These are phyloP conservation scores for Schwanniomyces pseudopolymorphus DNA, from an alignment of 805 yeast genomes.

Conservation along the genomic window DNA sequence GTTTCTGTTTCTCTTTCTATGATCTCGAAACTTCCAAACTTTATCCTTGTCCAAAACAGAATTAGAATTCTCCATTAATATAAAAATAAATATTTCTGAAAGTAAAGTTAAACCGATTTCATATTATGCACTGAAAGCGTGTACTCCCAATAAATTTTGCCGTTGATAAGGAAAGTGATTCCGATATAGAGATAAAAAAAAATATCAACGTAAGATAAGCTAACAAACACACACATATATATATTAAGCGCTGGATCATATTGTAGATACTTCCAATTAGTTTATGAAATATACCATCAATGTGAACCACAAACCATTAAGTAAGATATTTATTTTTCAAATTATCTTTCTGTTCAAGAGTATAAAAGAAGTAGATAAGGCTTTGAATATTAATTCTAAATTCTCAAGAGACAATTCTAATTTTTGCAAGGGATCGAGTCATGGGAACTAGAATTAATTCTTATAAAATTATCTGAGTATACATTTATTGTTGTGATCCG, in stretches of 20 bases:
- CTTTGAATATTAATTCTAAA: slow-evolving; percentile 15
- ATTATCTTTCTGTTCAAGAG: slow-evolving; percentile 35
- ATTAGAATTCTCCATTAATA: neutral
- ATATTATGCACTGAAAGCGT: too few species aligned
- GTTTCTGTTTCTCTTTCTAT: neutral
- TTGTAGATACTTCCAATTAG: slow-evolving; percentile 40
- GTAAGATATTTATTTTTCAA: slow-evolving; percentile 34
- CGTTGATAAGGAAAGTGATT: too few species aligned
- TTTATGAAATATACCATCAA: slow-evolving; percentile 43
- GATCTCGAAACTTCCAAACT: neutral
- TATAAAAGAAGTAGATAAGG: slow-evolving; percentile 27
- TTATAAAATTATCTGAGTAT: slow-evolving; percentile 21
- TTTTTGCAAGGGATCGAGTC: slow-evolving; percentile 16
- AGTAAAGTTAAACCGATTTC: too few species aligned
- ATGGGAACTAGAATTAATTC: slow-evolving; percentile 10
- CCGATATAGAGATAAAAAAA: slow-evolving; percentile 47
- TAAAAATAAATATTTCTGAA: neutral
- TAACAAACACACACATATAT: slow-evolving; percentile 37
- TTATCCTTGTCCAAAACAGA: neutral
- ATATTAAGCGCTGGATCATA: slow-evolving; percentile 50
- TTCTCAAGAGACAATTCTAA: slow-evolving; percentile 12
- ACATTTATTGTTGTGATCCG: slow-evolving; percentile 43
- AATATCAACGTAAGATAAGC: slow-evolving; percentile 49
- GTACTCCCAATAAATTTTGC: too few species aligned
- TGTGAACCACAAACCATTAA: slow-evolving; percentile 38